Evolutionary conservation across 164 flowering plant genomes (phyloP), one percentile per base, ranked within the genome.

Genomic region (Magnolia kwangsiensis): DNA sequence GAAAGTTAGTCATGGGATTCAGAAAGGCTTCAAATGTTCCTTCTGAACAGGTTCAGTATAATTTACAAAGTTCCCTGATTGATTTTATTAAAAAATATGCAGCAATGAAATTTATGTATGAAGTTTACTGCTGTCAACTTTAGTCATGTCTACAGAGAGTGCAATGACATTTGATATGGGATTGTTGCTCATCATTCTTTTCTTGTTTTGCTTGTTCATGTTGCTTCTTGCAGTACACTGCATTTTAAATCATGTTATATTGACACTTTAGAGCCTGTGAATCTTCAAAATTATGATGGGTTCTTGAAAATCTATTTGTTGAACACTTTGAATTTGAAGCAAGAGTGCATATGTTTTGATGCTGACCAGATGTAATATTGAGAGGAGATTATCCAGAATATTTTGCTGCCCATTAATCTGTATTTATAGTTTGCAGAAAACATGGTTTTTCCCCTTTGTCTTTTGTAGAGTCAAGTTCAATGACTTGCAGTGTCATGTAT

Each of bases 1-100:
- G 96, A 69, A 94, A 89, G 86, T 75, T 94, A 83, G 86, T 96
- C 72, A 91, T 96, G 94, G 98, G 99, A 74, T 91, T 85, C 81
- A 89, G 98, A 82, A 96, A 94, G 89, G 90, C 94, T 71, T 84
- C 94, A 75, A 75, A 79, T 69, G 73, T 81, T 81, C 76, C 84
- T 73, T 80, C 90, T 73, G 89, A 88, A 74, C 97, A 89, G 96
- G 97, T 92, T 68, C 24, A 9, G 67, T 64, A 21, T 7, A n/a
- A 64, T 8, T 14, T 13, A 68, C 8, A 24, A 37, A 29, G 19
- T n/a, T 21, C 9, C 21, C 9, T n/a, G 18, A 19, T 4, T 37
- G 49, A 29, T 29, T 68, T 31, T 18, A 68, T 68, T 68, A 55
- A 55, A 55, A 55, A 55, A 55, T 37, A 37, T 11, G 61, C 18